Base-by-base conservation (phyloP, 2,329 filamentous ascomycete species). In the Thermothelomyces thermophilus region DNA sequence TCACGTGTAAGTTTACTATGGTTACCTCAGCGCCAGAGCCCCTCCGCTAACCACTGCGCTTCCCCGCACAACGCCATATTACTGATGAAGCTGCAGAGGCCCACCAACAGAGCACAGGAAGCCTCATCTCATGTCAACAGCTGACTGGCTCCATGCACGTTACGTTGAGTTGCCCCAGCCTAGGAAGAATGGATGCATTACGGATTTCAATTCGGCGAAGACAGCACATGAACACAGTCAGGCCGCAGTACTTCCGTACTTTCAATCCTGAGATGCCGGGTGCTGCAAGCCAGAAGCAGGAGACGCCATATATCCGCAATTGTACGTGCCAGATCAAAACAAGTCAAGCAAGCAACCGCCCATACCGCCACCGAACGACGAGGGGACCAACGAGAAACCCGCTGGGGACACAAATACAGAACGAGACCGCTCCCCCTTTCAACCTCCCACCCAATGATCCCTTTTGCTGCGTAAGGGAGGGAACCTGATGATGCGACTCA, bases 1-100 rank as follows among this genome's bases (percentile, higher is more conserved):
- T 59, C 57, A 59, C 57, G 57, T 58, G 57, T 11, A 24, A 10
- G 17, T 26, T 48, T 56, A 48, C 51, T 11, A 24, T 13, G 17
- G 31, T 48, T 56, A 48, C 51, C 51, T 43, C 28, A 43, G 33
- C 42, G 24, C 14, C 24, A 26, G 24, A 9, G 5, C 9, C 24
- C 9, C 5, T 9, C 24, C 9, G 24, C 24, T 9, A 5, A 26
- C 9, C 24, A 26, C n/a, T n/a, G n/a, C n/a, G n/a, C n/a, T n/a
- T n/a, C n/a, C n/a, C n/a, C n/a, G n/a, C n/a, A n/a, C n/a, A n/a
- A n/a, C n/a, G n/a, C n/a, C n/a, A n/a, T n/a, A n/a, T n/a, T n/a
- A n/a, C n/a, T n/a, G n/a, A n/a, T n/a, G n/a, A n/a, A n/a, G n/a
- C n/a, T n/a, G n/a, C n/a, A n/a, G n/a, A n/a, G n/a, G n/a, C n/a